Base-by-base conservation (phyloP, 1,139 yeast genomes). In the Hemisphaericaspora lyxosophila region DNA sequence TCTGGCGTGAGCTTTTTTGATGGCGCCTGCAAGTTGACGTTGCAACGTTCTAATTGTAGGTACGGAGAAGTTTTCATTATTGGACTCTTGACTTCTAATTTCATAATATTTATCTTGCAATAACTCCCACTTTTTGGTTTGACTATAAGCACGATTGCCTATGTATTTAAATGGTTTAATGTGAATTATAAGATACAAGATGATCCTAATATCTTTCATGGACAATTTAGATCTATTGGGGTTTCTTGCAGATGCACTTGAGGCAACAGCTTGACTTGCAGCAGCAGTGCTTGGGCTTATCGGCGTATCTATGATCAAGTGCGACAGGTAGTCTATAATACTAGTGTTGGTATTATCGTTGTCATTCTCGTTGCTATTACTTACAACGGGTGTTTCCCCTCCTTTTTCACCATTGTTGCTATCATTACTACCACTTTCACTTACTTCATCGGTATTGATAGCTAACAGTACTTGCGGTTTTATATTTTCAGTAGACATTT, bases 41-140 rank as follows among this genome's bases (percentile, higher is more conserved):
- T 66, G 72, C 38, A 66, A 52, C 1, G 72, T 66, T 31, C 72
- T 45, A 6, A 65, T 62, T 2, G 72, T 65, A 7, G 72, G 72
- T 7, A 62, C 55, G 3, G 53, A 44, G 16, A 51, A 40, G 6
- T 45, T 42, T 11, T 37, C 38, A 30, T 40, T 23, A 19, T 44
- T 40, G 25, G 38, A 36, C 7, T 40, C 30, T 18, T 33, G 29
- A 31, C 35, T 23, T 38, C 62, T 62, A 20, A 45, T 42, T 16
- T 55, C 50, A 24, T 55, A 53, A 37, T 55, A 64, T 34, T 47
- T 49, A 11, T 44, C 46, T 41, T 65, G 70, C 32, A 66, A 62
- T 22, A 56, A 34, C 40, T 60, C 64, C 72, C 72, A 66, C 42
- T 65, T 66, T 36, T 55, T 59, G 2, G 67, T 62, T 45, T 66